Percentiles rank a stretch among this genome's conserved stretches.
Evolutionary conservation across 352 stramenopile genomes (phyloP).

Genomic region (Phytophthora fragariae): DNA sequence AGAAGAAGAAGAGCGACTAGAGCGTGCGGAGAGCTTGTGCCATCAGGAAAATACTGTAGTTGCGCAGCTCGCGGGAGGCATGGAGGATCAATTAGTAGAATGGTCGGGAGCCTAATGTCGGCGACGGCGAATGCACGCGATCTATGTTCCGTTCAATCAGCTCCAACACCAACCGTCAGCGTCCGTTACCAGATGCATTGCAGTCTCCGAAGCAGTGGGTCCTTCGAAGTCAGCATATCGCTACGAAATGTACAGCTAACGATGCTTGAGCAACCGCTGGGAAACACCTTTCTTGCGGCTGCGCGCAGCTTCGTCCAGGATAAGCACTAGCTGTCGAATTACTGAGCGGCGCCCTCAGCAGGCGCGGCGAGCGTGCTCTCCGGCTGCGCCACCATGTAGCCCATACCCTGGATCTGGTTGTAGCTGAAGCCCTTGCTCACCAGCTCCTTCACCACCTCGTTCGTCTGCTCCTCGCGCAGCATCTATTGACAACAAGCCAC

Average conservation of each 20-base stretch:
- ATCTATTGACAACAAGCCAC: conserved; percentile 46
- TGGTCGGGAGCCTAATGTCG: conserved; percentile 16
- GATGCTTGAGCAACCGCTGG: conserved; percentile 1
- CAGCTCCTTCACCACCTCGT: conserved; percentile 86
- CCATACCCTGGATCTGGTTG: conserved; percentile 88
- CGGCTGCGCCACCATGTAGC: conserved; percentile 74
- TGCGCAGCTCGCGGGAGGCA: neutral
- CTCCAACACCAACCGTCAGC: conserved; percentile 13
- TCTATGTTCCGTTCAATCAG: conserved; percentile 30
- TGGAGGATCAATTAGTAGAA: conserved; percentile 21
- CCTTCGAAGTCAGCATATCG: conserved; percentile 14
- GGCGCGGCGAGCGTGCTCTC: conserved; percentile 68
- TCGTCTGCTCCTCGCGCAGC: conserved; percentile 84
- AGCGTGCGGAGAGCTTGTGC: conserved; percentile 9
- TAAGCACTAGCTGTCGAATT: conserved; percentile 35
- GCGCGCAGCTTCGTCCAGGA: conserved; percentile 1
- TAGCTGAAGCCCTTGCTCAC: conserved; percentile 85
- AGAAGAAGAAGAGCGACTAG: conserved; percentile 70
- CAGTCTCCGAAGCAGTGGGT: conserved; percentile 10
- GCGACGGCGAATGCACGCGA: conserved; percentile 25
- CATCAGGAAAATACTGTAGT: neutral
- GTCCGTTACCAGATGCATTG: conserved; percentile 22
- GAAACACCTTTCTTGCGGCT: conserved; percentile 9
- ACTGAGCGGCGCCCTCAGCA: conserved; percentile 52
- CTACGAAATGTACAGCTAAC: conserved; percentile 34